Evolutionary conservation across 768 basidiomycete genomes (phyloP), one percentile per base, ranked within the genome.

Genomic region (Tylopilus sp.): DNA sequence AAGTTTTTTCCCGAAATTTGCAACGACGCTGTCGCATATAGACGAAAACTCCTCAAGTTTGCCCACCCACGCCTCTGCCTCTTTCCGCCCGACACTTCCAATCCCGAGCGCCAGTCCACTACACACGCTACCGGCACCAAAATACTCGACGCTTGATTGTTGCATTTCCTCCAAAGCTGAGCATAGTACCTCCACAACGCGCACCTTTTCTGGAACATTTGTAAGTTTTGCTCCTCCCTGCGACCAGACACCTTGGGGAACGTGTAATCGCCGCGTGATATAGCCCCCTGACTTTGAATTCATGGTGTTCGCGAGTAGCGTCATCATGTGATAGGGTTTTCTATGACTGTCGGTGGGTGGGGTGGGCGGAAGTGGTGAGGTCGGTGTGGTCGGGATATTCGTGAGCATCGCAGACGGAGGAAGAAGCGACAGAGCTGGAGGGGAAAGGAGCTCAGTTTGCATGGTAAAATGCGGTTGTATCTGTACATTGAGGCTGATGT

Each of bases 241-340:
- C 40, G 89, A 88, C 93, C 93, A 96, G 22, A 94, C 87, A 64
- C 91, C 89, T 50, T 83, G 83, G 14, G 93, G 92, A 26, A 96
- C 88, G 69, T 93, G 92, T 59, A 96, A 71, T 42, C 87, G 81
- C 42, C 85, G 86, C 16, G 91, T 93, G 51, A 96, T 76, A 68
- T 94, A 95, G 29, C 90, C 92, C n/a, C 93, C 93, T 5, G 87
- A 83, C 55, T 79, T 76, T 33, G 83, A 84, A 33, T 76, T 79
- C 83, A 95, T 95, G 25, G 92, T 92, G 47, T 76, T 81, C 54
- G 84, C 78, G 33, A 96, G 74, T 22, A 91, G 79, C 55, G 77
- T 75, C 92, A 96, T 94, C 80, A 96, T 80, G 67, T 93, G 87
- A 65, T 94, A 96, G 11, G 93, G 93, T 62, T 92, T 87, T 38